Conservation (phyloP, 2,329 filamentous ascomycete species). For the Paecilomyces formosus region DNA sequence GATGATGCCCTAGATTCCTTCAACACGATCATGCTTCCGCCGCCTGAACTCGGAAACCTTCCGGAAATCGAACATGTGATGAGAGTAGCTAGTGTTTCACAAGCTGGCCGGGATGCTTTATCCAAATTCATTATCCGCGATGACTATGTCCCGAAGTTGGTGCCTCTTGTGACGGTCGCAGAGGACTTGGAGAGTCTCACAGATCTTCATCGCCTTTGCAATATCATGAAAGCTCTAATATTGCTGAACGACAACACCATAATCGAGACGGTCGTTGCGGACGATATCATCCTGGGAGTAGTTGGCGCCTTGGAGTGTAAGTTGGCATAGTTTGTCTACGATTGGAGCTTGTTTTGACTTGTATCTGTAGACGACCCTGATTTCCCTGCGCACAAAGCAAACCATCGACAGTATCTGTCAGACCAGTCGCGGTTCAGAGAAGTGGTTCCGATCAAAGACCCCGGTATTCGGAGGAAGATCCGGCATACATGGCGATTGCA, state of each 20-base stretch:
- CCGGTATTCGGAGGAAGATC: constrained; percentile 76
- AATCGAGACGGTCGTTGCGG: constrained; percentile 87
- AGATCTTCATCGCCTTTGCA: constrained; percentile 87
- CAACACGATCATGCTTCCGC: constrained; percentile 65
- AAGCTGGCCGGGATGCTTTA: constrained; percentile 72
- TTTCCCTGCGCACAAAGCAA: constrained; percentile 94
- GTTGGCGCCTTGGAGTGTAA: constrained; percentile 86
- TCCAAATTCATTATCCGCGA: constrained; percentile 79
- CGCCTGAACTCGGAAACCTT: constrained; percentile 74
- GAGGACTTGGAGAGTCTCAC: constrained; percentile 83
- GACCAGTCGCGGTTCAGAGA: constrained; percentile 91
- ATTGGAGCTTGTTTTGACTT: constrained; percentile 15
- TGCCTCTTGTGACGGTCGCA: constrained; percentile 77
- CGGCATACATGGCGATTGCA: constrained; percentile 93
- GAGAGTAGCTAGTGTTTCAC: constrained; percentile 66
- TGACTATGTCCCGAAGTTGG: constrained; percentile 79
- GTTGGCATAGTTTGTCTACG: constrained; percentile 11
- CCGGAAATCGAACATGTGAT: constrained; percentile 79
- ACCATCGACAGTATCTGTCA: constrained; percentile 86
- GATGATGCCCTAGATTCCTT: constrained; percentile 76
- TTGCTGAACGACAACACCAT: constrained; percentile 90
- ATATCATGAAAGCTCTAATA: constrained; percentile 95
- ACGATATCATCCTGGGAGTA: constrained; percentile 81
- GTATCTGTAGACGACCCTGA: constrained; percentile 70
- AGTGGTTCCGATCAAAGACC: constrained; percentile 85